Conservation (phyloP, 2,329 filamentous ascomycete genomes). For the Dothistroma septosporum region DNA sequence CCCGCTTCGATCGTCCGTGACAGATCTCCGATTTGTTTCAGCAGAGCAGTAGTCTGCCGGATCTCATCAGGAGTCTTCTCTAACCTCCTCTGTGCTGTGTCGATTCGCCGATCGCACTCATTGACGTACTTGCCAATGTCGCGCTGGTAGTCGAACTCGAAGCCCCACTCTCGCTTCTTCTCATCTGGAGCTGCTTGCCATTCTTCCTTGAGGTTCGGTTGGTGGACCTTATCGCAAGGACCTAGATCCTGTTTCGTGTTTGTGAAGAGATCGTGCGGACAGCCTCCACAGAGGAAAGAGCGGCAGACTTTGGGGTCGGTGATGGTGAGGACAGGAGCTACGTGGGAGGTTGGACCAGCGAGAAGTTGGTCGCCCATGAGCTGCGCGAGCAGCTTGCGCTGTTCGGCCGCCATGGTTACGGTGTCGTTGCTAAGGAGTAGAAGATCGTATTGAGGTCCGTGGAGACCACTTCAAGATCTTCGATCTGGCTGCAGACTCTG, state of each 20-base stretch:
- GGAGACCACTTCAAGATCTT: not conserved
- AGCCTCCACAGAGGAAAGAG: conserved; percentile 88
- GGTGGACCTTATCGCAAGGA: conserved; percentile 81
- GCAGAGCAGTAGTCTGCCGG: conserved; percentile 76
- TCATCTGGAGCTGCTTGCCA: conserved; percentile 70
- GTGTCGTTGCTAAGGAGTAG: conserved; percentile 1
- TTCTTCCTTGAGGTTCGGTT: conserved; percentile 80
- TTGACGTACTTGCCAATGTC: conserved; percentile 97
- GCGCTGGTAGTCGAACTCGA: conserved; percentile 94
- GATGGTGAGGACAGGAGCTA: conserved; percentile 77
- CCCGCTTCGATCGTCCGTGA: conserved; percentile 73
- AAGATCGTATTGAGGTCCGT: not conserved
- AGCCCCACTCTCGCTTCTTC: conserved; percentile 75
- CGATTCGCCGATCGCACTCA: conserved; percentile 92
- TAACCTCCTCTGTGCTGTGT: conserved; percentile 78
- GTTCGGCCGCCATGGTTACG: conserved; percentile 81
- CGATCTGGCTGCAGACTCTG: not conserved
- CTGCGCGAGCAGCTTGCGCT: conserved; percentile 97
- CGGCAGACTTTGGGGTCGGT: conserved; percentile 92
- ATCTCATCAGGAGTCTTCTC: conserved; percentile 99
- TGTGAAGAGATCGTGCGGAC: conserved; percentile 97
- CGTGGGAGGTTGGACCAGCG: conserved; percentile 61
- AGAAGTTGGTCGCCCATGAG: conserved; percentile 72
- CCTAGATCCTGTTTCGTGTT: conserved; percentile 99
- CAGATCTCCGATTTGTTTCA: conserved; percentile 82